Base-by-base conservation (phyloP, 108 stramenopile species). In the Cyclotella baltica region DNA sequence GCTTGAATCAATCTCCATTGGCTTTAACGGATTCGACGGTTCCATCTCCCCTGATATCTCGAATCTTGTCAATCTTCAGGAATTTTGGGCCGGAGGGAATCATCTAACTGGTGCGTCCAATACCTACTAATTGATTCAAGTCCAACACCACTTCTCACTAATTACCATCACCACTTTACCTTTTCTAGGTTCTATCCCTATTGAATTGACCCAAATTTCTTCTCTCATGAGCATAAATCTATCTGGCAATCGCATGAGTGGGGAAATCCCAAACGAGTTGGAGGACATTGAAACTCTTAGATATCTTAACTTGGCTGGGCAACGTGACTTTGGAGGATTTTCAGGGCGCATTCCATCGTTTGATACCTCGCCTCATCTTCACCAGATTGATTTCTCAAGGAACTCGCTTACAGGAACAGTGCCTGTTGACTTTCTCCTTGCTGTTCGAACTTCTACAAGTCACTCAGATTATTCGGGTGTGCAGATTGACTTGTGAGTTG, bases 321-420 rank as follows among this genome's bases (percentile, higher is more conserved):
- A 85, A 48, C 85, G 72, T 52, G 82, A 70, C 38, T 84, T 75
- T 33, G 89, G 86, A 15, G 92, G 92, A 22, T 67, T 93, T 27
- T 76, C 88, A 55, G 92, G 92, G 31, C 79, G 76, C 25, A 53
- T 93, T 36, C 85, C 76, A 0, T 43, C 79, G 20, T 91, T 93
- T 66, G 48, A 75, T 6, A 73, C 46, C 15, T 75, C 88, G 70
- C 65, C 76, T 23, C 67, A 85, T 33, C 46, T 95, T 47, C 67
- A 78, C 13, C 80, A 89, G 51, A 62, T 95, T 28, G 80, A 90
- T 40, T 47, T 95, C 16, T 83, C 90, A 31, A 59, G 62, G 34
- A 95, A 95, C 75, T 62, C 83, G 11, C 36, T 95, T 6, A 85
- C 73, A 13, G 94, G 94, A 16, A 69, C 88, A 34, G 75, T 95